Base-by-base conservation (phyloP, 345 rosid species). In the Brassica carinata region DNA sequence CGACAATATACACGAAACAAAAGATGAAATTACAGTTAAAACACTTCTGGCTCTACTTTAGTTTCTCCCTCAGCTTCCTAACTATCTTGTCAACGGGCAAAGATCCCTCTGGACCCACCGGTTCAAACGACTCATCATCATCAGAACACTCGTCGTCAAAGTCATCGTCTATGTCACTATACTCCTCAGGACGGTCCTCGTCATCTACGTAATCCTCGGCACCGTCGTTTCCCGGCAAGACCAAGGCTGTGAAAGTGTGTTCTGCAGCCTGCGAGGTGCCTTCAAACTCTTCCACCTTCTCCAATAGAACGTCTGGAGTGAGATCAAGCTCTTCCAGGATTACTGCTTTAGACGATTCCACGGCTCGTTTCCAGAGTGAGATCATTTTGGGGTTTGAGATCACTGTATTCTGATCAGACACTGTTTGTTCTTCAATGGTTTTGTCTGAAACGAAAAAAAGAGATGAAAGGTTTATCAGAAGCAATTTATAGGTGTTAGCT, bases 301-400 rank as follows among this genome's bases (percentile, higher is more conserved):
- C 82, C 77, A 93, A 72, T 69, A 95, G 87, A 45, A 79, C 87
- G 78, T 95, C 93, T 0, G 96, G 99, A 59, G 85, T 82, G 14
- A 89, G 85, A 81, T 86, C 69, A 11, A 80, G 79, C 78, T 88
- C 86, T 61, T 89, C 90, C 65, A 91, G 84, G 72, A 90, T 26
- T 64, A 88, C 72, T 8, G 98, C 96, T 80, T 90, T 93, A 71
- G 84, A 89, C 18, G 90, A 87, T 59, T 89, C 93, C 8, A 90
- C 69, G 1, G 97, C 96, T 23, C 81, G 85, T 75, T 88, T 79
- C 98, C 98, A 93, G 8, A 88, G 84, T 26, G 89, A 88, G 77
- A 86, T 84, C 98, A 91, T 93, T 87, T 91, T 88, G 51, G 94
- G 94, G 86, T 92, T 90, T 62, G 92, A 91, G 62, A 80, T 83